Evolutionary conservation across 192 early-diverging fungal species (phyloP), one percentile per base, ranked within the genome.

Genomic region (Coemansia umbellata): DNA sequence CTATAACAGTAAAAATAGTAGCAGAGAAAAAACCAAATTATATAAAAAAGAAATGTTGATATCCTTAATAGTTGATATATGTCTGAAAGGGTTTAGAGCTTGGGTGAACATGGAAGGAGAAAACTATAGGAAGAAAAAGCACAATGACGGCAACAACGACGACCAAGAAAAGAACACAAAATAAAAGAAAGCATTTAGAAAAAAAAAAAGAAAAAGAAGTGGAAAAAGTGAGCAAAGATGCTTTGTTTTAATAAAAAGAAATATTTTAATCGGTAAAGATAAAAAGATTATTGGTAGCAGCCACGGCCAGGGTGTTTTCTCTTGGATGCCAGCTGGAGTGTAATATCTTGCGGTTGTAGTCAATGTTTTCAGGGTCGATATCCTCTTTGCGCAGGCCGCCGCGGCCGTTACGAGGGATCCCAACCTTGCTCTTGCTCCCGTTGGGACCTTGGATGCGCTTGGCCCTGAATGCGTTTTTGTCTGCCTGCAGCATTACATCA

Each of bases 271-370:
- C 69, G 42, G 89, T 88, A 77, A 92, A 92, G 57, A 92, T 89
- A 62, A 99, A 99, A 55, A 99, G 84, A 69, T 97, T 99, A 83
- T 99, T 99, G 30, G 97, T 99, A 18, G 97, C 97, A 31, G 97
- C 97, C 37, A 97, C 88, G 15, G 97, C 93, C 39, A 97, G 87
- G 14, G 93, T 93, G 73, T 97, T 97, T 70, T 99, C 97, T 53
- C 85, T 85, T 37, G 97, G 97, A 83, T 99, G 97, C 95, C 95
- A 99, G 37, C 90, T 92, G 23, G 95, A 91, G 66, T 99, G 97
- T 47, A 99, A 66, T 58, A 99, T 99, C 80, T 97, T 97, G 80
- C 95, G 93, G 61, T 82, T 86, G 66, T 90, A 97, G 72, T 99
- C 97, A 50, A 92, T 81, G 35, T 82, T 74, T 35, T 96, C 94